A percentile compares a stretch with the other conserved stretches of the same genome.
Evolutionary conservation across 495 filamentous ascomycete genomes (phyloP).

Genomic region (Penicillium desertorum): DNA sequence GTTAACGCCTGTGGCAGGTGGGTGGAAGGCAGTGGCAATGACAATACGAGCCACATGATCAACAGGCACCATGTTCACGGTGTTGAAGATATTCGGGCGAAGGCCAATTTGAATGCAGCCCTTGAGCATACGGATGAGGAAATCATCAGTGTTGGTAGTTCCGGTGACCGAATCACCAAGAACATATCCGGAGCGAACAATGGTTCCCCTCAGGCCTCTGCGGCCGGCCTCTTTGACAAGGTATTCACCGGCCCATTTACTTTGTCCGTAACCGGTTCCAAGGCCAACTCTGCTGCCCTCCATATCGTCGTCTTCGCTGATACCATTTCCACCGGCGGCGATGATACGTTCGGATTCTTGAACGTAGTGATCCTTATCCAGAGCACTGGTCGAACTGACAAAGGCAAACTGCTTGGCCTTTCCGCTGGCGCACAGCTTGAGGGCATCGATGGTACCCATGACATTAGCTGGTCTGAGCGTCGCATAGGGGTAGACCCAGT

Average conservation of each 20-base stretch:
- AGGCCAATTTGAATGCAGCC: conserved; percentile 77
- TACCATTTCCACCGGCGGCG: conserved; percentile 49
- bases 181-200: conserved; percentile 86
- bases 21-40: conserved; percentile 67
- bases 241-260: conserved; percentile 82
- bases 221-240: conserved; percentile 77
- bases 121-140: conserved; percentile 85
- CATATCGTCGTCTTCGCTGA: conserved; percentile 66
- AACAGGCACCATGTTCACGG: conserved; percentile 88
- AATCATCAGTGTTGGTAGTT: conserved; percentile 83
- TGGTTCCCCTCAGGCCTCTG: conserved; percentile 70
- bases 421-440: conserved; percentile 71
- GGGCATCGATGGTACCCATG: conserved; percentile 70
- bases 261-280: conserved; percentile 86
- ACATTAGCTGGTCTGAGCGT: conserved; percentile 79
- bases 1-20: conserved; percentile 49
- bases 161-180: conserved; percentile 72
- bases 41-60: conserved; percentile 79
- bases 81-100: conserved; percentile 79
- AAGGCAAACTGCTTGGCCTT: conserved; percentile 81
- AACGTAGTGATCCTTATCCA: conserved; percentile 82
- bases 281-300: conserved; percentile 64
- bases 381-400: conserved; percentile 79
- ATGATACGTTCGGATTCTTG: conserved; percentile 62
- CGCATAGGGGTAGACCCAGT: conserved; percentile 84